phyloP scores from a whole-genome alignment of 2,329 filamentous ascomycete genomes.

The Pseudopyricularia javanii region DNA sequence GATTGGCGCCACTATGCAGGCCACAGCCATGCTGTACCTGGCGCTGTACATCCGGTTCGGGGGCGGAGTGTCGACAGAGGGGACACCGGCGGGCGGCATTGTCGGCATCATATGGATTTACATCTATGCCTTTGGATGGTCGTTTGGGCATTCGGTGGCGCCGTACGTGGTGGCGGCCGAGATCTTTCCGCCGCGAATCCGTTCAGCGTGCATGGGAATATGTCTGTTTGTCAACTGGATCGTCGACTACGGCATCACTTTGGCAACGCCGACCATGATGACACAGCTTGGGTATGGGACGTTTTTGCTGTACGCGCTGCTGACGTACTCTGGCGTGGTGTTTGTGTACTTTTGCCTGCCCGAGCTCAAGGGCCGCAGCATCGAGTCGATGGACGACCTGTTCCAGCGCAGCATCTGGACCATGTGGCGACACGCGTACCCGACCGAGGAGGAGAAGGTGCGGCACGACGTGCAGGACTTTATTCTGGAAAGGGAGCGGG shows the following conservation, averaged over 20 bases:
- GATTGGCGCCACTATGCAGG: constrained; percentile 11
- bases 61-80: constrained; percentile 8
- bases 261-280: constrained; percentile 20
- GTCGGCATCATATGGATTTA: constrained; percentile 14
- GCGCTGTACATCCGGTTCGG: constrained; percentile 20
- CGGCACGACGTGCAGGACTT: constrained; percentile 7
- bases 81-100: constrained; percentile 1
- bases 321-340: constrained; percentile 20
- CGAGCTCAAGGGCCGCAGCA: constrained; percentile 34
- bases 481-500: background rate
- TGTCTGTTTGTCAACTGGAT: constrained; percentile 17
- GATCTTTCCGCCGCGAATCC: constrained; percentile 17
- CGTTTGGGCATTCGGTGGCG: constrained; percentile 11
- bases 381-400: constrained; percentile 36
- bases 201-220: constrained; percentile 13
- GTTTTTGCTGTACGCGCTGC: constrained; percentile 20
- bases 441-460: constrained; percentile 12
- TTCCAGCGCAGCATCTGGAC: constrained; percentile 25
- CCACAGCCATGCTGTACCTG: constrained; percentile 14
- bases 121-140: constrained; percentile 17
- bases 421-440: constrained; percentile 26
- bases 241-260: constrained; percentile 16
- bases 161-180: constrained; percentile 14
- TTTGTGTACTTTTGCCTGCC: constrained; percentile 30
- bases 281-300: constrained; percentile 21